A percentile compares a stretch with the other conserved stretches of the same genome.
Evolutionary conservation across 2,329 filamentous ascomycete genomes (phyloP).

Genomic region (Dothistroma pini): DNA sequence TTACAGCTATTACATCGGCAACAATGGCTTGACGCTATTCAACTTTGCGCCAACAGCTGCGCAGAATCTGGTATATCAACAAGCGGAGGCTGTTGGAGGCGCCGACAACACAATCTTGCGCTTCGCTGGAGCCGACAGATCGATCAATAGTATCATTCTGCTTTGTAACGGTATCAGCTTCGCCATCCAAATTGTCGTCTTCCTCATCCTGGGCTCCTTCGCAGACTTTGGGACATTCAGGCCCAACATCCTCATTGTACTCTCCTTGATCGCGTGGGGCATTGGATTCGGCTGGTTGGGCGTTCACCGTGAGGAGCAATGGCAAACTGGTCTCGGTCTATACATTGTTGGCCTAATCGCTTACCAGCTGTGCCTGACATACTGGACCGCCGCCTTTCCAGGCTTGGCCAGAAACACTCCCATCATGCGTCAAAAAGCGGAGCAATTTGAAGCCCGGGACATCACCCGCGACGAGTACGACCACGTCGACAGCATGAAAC

Average conservation of each 20-base stretch:
- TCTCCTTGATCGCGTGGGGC: slow-evolving; percentile 59
- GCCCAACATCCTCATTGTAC: slow-evolving; percentile 59
- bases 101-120: slow-evolving; percentile 48
- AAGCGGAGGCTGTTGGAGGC: slow-evolving; percentile 45
- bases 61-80: slow-evolving; percentile 61
- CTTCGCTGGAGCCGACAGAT: slow-evolving; percentile 56
- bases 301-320: slow-evolving; percentile 57
- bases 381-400: slow-evolving; percentile 65
- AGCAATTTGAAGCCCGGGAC: slow-evolving; percentile 47
- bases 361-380: slow-evolving; percentile 65
- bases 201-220: slow-evolving; percentile 51
- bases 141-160: slow-evolving; percentile 64
- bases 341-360: slow-evolving; percentile 65
- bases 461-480: slow-evolving; percentile 61
- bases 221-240: slow-evolving; percentile 64
- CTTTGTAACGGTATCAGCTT: slow-evolving; percentile 66
- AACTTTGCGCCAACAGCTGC: slow-evolving; percentile 64
- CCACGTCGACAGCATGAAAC: slow-evolving; percentile 57
- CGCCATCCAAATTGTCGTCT: slow-evolving; percentile 59
- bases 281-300: slow-evolving; percentile 66
- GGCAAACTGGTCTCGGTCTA: slow-evolving; percentile 58
- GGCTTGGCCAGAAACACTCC: slow-evolving; percentile 54
- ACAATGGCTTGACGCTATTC: slow-evolving; percentile 61
- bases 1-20: slow-evolving; percentile 60
- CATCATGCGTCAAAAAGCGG: slow-evolving; percentile 49